These are phyloP conservation scores for Reutealis trisperma DNA, from an alignment of 345 rosid genomes.

Conservation along the genomic window DNA sequence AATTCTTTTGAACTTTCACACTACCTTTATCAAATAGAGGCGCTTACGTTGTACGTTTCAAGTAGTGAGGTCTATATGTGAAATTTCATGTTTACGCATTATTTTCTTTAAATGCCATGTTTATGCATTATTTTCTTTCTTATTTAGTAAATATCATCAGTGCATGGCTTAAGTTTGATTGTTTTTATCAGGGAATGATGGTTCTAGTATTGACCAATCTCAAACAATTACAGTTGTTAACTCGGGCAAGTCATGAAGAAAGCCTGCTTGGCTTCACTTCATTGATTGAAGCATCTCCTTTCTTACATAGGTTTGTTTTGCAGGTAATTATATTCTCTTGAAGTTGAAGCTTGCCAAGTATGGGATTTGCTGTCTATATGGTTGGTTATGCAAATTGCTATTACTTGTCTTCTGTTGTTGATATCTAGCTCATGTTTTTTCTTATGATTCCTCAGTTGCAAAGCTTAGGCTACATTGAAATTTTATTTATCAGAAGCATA, in stretches of 20 bases:
- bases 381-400: too few relatives aligned
- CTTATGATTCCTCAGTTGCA: too few relatives aligned
- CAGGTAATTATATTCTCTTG: neutral
- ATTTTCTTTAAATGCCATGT: neutral
- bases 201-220: slow-evolving; percentile 4
- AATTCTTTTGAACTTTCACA: neutral
- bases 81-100: neutral
- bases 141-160: neutral
- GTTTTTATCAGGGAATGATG: neutral
- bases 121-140: neutral
- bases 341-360: neutral
- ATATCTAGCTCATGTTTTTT: too few relatives aligned
- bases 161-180: neutral
- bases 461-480: too few relatives aligned
- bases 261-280: neutral
- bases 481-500: too few relatives aligned
- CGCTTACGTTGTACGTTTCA: neutral
- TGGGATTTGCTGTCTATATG: neutral
- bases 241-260: neutral
- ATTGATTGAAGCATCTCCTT: slow-evolving; percentile 2
- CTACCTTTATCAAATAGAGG: neutral
- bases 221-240: neutral
- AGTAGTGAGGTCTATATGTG: neutral
- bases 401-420: too few relatives aligned
- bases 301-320: neutral